Percentiles rank a stretch among this genome's conserved stretches.
Evolutionary conservation across 2,329 filamentous ascomycete genomes (phyloP).

Genomic region (Curvularia sp.): DNA sequence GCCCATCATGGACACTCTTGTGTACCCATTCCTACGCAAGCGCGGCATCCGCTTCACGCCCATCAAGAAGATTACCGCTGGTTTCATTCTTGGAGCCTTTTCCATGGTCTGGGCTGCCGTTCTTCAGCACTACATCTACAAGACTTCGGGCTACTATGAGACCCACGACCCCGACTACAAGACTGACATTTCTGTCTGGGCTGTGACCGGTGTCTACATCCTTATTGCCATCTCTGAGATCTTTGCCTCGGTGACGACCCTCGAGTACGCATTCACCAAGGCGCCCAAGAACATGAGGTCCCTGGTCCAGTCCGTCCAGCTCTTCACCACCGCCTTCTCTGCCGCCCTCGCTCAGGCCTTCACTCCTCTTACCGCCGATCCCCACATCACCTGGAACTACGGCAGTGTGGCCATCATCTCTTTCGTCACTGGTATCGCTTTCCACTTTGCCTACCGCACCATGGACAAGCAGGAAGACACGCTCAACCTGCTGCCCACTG

Average conservation of each 20-base stretch:
- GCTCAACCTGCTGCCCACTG: slow-evolving; percentile 51
- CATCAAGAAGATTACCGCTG: slow-evolving; percentile 76
- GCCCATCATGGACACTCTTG: slow-evolving; percentile 61
- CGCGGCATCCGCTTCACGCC: slow-evolving; percentile 72
- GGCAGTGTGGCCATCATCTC: slow-evolving; percentile 47
- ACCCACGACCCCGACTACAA: slow-evolving; percentile 47
- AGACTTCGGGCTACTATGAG: slow-evolving; percentile 59
- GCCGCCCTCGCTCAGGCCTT: slow-evolving; percentile 43
- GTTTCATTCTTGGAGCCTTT: slow-evolving; percentile 70
- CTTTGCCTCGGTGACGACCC: slow-evolving; percentile 70
- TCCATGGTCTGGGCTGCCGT: slow-evolving; percentile 67
- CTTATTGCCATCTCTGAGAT: slow-evolving; percentile 67
- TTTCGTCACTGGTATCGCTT: slow-evolving; percentile 43
- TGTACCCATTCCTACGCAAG: slow-evolving; percentile 74
- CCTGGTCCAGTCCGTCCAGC: slow-evolving; percentile 47
- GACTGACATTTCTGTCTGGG: slow-evolving; percentile 61
- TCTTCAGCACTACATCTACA: slow-evolving; percentile 67
- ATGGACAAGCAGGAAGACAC: slow-evolving; percentile 48
- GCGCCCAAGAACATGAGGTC: slow-evolving; percentile 69
- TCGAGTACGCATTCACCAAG: slow-evolving; percentile 78
- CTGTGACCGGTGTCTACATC: slow-evolving; percentile 60
- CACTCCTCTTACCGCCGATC: slow-evolving; percentile 37
- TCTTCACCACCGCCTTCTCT: slow-evolving; percentile 49
- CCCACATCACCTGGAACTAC: slow-evolving; percentile 47
- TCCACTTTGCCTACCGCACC: slow-evolving; percentile 43